Conservation (phyloP, 805 yeast genomes). For the Yarrowia sp. region DNA sequence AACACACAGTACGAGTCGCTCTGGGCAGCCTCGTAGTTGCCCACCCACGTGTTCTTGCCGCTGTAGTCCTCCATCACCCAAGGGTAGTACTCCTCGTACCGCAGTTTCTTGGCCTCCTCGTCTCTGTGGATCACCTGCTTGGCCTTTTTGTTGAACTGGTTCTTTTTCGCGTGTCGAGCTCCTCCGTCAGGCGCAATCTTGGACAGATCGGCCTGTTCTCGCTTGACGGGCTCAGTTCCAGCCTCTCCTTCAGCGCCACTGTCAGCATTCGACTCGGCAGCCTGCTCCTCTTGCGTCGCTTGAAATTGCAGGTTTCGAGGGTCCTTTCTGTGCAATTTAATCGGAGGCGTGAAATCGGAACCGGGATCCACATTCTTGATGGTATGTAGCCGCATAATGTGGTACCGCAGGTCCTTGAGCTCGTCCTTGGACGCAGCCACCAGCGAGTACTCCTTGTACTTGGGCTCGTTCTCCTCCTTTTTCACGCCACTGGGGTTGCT, state of each 20-base stretch:
- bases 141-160: slow-evolving; percentile 75
- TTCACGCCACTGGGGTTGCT: neutral
- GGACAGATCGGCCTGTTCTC: slow-evolving; percentile 53
- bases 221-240: slow-evolving; percentile 40
- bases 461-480: slow-evolving; percentile 28
- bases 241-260: slow-evolving; percentile 42
- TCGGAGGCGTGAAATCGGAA: slow-evolving; percentile 77
- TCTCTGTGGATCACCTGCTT: slow-evolving; percentile 81
- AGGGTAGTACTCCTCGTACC: slow-evolving; percentile 96
- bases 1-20: slow-evolving; percentile 85
- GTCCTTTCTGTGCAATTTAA: slow-evolving; percentile 89
- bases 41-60: slow-evolving; percentile 92
- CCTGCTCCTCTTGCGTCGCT: slow-evolving; percentile 62
- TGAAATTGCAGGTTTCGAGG: slow-evolving; percentile 91
- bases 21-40: slow-evolving; percentile 91
- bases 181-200: slow-evolving; percentile 91
- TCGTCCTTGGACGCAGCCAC: slow-evolving; percentile 77
- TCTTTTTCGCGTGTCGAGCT: slow-evolving; percentile 69
- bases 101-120: slow-evolving; percentile 78
- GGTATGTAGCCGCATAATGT: slow-evolving; percentile 80
- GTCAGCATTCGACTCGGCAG: slow-evolving; percentile 42
- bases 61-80: slow-evolving; percentile 99
- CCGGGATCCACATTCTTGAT: slow-evolving; percentile 74
- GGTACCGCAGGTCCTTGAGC: slow-evolving; percentile 74
- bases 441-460: slow-evolving; percentile 49